These are phyloP conservation scores for Pisolithus sp. DNA, from an alignment of 768 basidiomycete genomes.

Conservation along the genomic window DNA sequence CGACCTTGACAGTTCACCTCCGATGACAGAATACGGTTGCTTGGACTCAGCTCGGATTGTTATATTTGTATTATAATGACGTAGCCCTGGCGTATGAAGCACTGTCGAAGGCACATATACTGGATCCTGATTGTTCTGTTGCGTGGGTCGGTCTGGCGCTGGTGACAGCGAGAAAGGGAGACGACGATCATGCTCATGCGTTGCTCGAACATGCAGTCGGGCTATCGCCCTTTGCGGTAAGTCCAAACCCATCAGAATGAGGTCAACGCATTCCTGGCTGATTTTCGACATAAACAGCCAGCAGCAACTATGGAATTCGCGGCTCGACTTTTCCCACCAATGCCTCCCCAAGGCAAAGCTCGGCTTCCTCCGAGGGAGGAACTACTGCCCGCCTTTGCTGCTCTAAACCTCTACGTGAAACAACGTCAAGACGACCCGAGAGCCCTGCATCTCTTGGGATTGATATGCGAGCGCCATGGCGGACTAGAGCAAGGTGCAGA, in stretches of 20 bases:
- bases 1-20: not conserved
- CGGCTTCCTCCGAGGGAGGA: slow-evolving; percentile 31
- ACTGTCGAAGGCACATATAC: slow-evolving; percentile 79
- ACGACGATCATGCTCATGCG: slow-evolving; percentile 54
- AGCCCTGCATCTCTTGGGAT: slow-evolving; percentile 76
- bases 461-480: slow-evolving; percentile 81
- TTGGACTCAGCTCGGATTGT: slow-evolving; percentile 85
- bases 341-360: slow-evolving; percentile 19
- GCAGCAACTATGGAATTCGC: slow-evolving; percentile 78
- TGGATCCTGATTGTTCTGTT: slow-evolving; percentile 83
- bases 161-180: slow-evolving; percentile 54
- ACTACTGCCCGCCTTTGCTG: slow-evolving; percentile 74
- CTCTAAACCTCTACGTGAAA: slow-evolving; percentile 69
- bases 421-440: slow-evolving; percentile 62
- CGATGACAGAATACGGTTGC: slow-evolving; percentile 52
- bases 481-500: slow-evolving; percentile 55
- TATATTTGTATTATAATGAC: slow-evolving; percentile 79
- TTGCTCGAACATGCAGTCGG: slow-evolving; percentile 70
- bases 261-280: not conserved
- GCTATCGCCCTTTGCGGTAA: slow-evolving; percentile 51
- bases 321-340: slow-evolving; percentile 44
- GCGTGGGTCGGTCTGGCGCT: slow-evolving; percentile 91
- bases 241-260: slow-evolving; percentile 18
- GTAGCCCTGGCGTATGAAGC: slow-evolving; percentile 79
- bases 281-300: slow-evolving; percentile 56